Evolutionary conservation across 139 green algal genomes (phyloP), one percentile per base, ranked within the genome.

Genomic region (Yamagishiella unicocca): DNA sequence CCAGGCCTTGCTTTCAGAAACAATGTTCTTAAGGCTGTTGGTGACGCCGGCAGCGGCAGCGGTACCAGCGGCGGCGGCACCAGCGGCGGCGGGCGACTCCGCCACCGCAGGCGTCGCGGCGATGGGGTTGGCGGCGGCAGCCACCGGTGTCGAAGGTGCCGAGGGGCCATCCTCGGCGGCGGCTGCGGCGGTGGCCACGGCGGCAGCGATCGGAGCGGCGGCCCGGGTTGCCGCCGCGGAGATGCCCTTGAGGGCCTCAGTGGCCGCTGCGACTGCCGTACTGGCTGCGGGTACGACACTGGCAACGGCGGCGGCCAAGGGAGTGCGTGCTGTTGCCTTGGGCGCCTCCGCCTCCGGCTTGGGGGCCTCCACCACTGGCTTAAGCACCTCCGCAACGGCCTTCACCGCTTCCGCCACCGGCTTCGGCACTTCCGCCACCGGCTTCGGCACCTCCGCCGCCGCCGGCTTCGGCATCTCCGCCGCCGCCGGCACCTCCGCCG

Each of bases 1-100:
- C 74, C 74, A 82, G 4, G 46, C 9, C 74, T 82, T 67, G 46
- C 74, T 46, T 0, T 67, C 74, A 31, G 50, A n/a, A 46, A 82
- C 29, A 5, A 67, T 17, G 38, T 21, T 25, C n/a, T 50, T 68
- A n/a, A 82, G 40, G 17, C 35, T 19, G 2, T 35, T 29, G 9
- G 33, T 29, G 22, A 50, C n/a, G 40, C 3, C 70, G 4, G 38
- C 70, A 24, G 38, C 38, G 38, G 19, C 24, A 3, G 24, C 21
- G 24, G 70, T 27, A 35, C 22, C 70, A 14, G 40, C 19, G 46
- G 4, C 7, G 22, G 46, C 46, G 14, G 50, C 46, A 33, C 10
- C 43, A 4, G n/a, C 25, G 2, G 27, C 43, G 43, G 43, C 45
- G 1, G 10, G 43, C 29, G 25, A 7, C 9, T 29, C n/a, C 29